Percentiles rank a stretch among this genome's conserved stretches.
These are phyloP conservation scores for Bryum argenteum DNA, from an alignment of 225 moss, liverwort and hornwort species.

Conservation along the genomic window DNA sequence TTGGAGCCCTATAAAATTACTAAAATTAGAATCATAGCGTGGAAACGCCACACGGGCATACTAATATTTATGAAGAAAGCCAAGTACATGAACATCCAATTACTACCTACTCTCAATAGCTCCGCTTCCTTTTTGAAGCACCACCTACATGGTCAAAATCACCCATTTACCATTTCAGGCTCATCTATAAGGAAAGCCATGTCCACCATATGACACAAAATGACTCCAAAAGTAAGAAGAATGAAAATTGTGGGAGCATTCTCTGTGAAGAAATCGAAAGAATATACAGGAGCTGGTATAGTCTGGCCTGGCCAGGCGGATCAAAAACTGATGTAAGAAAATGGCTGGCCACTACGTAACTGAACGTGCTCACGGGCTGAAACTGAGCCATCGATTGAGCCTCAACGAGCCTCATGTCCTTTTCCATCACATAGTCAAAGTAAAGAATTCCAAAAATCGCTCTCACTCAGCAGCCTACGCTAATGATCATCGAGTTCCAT, in stretches of 20 bases:
- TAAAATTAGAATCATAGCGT: too few relatives aligned
- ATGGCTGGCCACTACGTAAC: neutral
- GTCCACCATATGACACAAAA: neutral
- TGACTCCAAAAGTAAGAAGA: neutral
- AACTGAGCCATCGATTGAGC: neutral
- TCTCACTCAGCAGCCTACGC: neutral
- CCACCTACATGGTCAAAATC: too few relatives aligned
- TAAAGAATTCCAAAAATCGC: neutral
- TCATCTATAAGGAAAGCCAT: too few relatives aligned
- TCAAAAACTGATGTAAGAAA: slow-evolving; percentile 7
- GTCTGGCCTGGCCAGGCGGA: neutral
- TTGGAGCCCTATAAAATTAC: too few relatives aligned
- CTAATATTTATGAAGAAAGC: too few relatives aligned
- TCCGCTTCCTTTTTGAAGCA: too few relatives aligned
- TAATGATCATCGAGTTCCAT: neutral
- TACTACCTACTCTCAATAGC: too few relatives aligned
- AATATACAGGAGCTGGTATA: neutral
- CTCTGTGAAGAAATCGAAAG: neutral
- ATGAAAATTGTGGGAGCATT: slow-evolving; percentile 15
- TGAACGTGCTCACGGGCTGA: slow-evolving; percentile 7
- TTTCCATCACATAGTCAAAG: slow-evolving; percentile 11
- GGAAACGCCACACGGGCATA: too few relatives aligned
- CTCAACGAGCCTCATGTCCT: slow-evolving; percentile 1
- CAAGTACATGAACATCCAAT: too few relatives aligned
- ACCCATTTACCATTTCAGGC: too few relatives aligned